Conservation (phyloP, 352 stramenopile species). For the Albugo candida region DNA sequence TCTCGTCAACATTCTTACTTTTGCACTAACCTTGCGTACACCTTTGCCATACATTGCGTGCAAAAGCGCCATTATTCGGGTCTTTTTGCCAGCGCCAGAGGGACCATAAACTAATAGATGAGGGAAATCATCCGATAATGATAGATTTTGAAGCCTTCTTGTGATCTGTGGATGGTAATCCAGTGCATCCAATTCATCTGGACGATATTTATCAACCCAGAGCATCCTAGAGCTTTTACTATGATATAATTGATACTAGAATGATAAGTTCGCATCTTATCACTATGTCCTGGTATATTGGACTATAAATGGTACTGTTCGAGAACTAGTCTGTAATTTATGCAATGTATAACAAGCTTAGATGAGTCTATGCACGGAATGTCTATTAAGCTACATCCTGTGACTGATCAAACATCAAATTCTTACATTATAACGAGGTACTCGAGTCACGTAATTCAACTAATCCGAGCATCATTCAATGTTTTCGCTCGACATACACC, state of each 20-base stretch:
- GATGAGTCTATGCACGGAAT: no score
- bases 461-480: slow-evolving; percentile 47
- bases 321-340: no score
- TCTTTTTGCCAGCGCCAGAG: slow-evolving; percentile 96
- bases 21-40: slow-evolving; percentile 67
- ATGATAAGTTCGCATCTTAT: no score
- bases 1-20: not conserved
- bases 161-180: slow-evolving; percentile 90
- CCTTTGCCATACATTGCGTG: slow-evolving; percentile 89
- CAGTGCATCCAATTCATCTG: slow-evolving; percentile 78
- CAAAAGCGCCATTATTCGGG: slow-evolving; percentile 91
- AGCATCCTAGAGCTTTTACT: slow-evolving; percentile 48
- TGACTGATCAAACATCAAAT: no score
- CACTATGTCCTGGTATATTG: no score
- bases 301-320: no score
- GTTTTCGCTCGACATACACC: slow-evolving; percentile 38
- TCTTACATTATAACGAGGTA: no score
- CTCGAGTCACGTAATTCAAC: no score
- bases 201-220: slow-evolving; percentile 98
- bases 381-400: no score
- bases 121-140: slow-evolving; percentile 67
- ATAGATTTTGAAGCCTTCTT: slow-evolving; percentile 72
- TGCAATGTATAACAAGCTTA: no score
- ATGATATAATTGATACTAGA: no score
- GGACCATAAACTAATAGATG: slow-evolving; percentile 98